Evolutionary conservation across 164 flowering plant genomes (phyloP), one percentile per base, ranked within the genome.

Genomic region (Umbellularia californica): DNA sequence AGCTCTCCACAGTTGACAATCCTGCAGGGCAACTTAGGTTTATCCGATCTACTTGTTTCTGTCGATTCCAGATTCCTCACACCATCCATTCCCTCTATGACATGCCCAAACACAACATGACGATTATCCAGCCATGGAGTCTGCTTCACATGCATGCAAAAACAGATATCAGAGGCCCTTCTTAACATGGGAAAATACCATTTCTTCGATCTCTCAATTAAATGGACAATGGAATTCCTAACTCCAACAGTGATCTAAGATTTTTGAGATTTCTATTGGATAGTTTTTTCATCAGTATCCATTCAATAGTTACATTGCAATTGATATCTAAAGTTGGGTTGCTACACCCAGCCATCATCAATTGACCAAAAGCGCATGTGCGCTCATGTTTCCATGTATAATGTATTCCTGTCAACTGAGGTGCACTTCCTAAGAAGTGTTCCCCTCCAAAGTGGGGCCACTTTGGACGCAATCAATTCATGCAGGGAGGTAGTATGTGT

Each of bases 121-220:
- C 91, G 88, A 15, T 85, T 82, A 79, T 91, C 96, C 87, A 91
- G 77, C 93, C 96, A 91, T 47, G 93, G 92, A 72, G 96, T 89
- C 96, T 91, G 80, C 74, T 63, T 74, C 60, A 70, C 35, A 70
- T 30, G 20, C n/a, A 30, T 19, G 24, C 69, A 67, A 79, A 50
- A 47, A 81, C 11, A 17, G 12, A 73, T 68, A 80, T 72, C 19
- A 76, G 41, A 22, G 47, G 28, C 28, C 28, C 17, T 30, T 12
- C 13, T 55, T 14, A 15, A 15, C 60, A 55, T 3, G 13, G 60
- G 60, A 55, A 55, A 55, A 55, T 20, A 55, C 12, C n/a, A 12
- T 55, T 20, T 9, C 47, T 5, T 41, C 1, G 9, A 41, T 41
- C 47, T 41, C 47, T 41, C 47, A 41, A 41, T 41, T 7, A 41